Evolutionary conservation across 75 land plant species (phyloP).

Genomic region (Selaginella tamariscina): DNA sequence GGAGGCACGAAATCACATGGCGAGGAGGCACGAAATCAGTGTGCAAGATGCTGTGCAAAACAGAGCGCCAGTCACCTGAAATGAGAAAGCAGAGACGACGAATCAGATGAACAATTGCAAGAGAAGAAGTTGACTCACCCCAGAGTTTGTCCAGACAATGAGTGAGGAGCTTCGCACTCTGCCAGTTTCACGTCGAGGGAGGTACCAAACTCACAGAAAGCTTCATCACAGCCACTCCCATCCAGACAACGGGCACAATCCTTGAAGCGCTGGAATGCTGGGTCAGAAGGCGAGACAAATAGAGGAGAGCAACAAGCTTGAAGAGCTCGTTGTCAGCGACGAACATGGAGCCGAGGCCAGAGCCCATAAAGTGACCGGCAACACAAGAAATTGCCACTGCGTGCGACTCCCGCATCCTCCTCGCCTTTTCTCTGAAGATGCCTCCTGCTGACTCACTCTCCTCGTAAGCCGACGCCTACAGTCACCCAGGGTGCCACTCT

Average conservation of each 20-base stretch:
- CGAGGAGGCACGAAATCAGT: not conserved
- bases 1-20: not conserved
- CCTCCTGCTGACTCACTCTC: not conserved
- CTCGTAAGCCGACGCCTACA: too few relatives aligned
- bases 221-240: not conserved
- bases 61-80: constrained; percentile 1
- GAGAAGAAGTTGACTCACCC: not conserved
- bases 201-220: constrained; percentile 1
- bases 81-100: constrained; percentile 1
- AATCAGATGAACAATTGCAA: not conserved
- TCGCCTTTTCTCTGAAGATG: not conserved
- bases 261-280: constrained; percentile 3
- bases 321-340: constrained; percentile 1
- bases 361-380: not conserved
- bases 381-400: constrained; percentile 1
- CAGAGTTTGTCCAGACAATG: not conserved
- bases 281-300: not conserved
- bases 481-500: too few relatives aligned
- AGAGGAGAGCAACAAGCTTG: constrained; percentile 1
- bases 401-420: not conserved
- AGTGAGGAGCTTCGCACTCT: not conserved
- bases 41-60: constrained; percentile 1
- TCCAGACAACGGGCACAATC: constrained; percentile 3
- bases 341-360: constrained; percentile 1
- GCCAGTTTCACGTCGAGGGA: constrained; percentile 1